phyloP scores from a whole-genome alignment of 1,139 yeast genomes.

The Waltiozyma sp. region DNA sequence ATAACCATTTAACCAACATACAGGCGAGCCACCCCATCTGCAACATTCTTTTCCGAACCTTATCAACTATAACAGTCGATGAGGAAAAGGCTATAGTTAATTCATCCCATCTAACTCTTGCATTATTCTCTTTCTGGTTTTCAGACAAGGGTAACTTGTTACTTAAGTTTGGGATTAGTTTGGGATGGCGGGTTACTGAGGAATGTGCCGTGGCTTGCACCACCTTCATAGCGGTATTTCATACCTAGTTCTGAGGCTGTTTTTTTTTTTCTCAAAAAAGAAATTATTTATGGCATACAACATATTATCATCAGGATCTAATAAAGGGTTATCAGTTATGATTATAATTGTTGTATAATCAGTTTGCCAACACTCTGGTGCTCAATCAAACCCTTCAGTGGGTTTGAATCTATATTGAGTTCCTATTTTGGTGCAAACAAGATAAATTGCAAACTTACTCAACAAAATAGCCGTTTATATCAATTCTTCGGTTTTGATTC shows the following conservation, averaged over 20 bases:
- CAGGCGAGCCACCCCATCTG: too few species aligned
- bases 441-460: constrained; percentile 59
- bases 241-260: constrained; percentile 22
- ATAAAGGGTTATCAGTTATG: background rate
- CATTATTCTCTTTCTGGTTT: constrained; percentile 6
- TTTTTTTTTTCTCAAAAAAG: background rate
- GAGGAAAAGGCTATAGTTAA: constrained; percentile 38
- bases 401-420: constrained; percentile 44
- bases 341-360: constrained; percentile 6
- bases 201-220: constrained; percentile 29
- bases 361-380: constrained; percentile 97
- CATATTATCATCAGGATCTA: background rate
- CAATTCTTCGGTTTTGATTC: constrained; percentile 14
- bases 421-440: constrained; percentile 97
- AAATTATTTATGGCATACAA: constrained; percentile 2
- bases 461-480: constrained; percentile 35
- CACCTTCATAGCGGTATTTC: constrained; percentile 25
- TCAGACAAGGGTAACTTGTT: constrained; percentile 2
- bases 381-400: constrained; percentile 31
- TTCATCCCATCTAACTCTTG: constrained; percentile 25
- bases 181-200: constrained; percentile 17
- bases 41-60: constrained; percentile 15
- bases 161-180: constrained; percentile 18
- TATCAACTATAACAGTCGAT: constrained; percentile 61
- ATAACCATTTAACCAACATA: too few species aligned